Evolutionary conservation across 495 filamentous ascomycete species (phyloP), one percentile per base, ranked within the genome.

Genomic region (Neohortaea acidophila): DNA sequence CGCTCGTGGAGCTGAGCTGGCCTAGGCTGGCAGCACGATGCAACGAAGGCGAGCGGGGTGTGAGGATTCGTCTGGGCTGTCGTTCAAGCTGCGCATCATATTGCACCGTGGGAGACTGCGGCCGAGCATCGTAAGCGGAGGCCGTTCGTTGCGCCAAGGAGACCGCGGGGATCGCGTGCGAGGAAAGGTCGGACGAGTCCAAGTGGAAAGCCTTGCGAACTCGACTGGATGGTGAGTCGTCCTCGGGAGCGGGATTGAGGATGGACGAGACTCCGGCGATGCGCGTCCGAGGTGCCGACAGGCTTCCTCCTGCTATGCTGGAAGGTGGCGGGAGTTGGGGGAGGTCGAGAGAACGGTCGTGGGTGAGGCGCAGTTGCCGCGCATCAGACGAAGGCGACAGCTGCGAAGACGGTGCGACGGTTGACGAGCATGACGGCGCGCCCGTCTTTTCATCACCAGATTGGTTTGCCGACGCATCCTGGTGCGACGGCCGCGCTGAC

Each of bases 21-120:
- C 42, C 36, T 10, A 60, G 27, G 32, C 58, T 59, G 21, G 49
- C 51, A 14, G 51, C 41, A 1, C 56, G 53, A 21, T 54, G 54
- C 21, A 60, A 23, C 2, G 43, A 43, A 14, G 55, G 55, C 11
- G 59, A 59, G 31, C 58, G 31, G 2, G 59, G 59, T 14, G 47
- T 60, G 29, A 56, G 25, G n/a, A 58, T 43, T 14, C 49, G 50
- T 29, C 58, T 30, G 9, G 15, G 15, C 12, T 23, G 21, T 21
- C 27, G 37, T 15, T 44, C 45, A 10, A 34, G 10, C 10, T 25
- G 23, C 8, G 35, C 24, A 6, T 29, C 38, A 26, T 43, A 36
- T 2, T 33, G 12, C 8, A 8, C n/a, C 3, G 14, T 14, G 3
- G 43, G 34, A 3, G 39, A 34, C 3, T 7, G 21, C 15, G 21